These are phyloP conservation scores for Dissophora globulifera DNA, from an alignment of 192 early-diverging fungal species.

Conservation along the genomic window DNA sequence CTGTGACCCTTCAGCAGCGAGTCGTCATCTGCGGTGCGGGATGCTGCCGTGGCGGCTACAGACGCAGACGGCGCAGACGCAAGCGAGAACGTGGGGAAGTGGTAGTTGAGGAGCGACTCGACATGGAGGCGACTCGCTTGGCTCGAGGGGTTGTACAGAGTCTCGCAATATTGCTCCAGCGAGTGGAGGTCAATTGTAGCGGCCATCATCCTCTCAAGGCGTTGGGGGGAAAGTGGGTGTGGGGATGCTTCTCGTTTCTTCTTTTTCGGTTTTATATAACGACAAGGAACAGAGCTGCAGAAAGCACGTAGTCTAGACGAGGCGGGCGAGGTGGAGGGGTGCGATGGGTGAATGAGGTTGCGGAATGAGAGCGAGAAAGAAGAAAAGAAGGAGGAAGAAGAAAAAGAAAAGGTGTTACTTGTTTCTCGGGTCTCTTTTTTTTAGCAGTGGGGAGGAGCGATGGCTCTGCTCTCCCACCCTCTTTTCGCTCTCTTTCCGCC, in stretches of 20 bases:
- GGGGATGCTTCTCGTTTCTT: too few species aligned
- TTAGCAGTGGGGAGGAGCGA: conserved; percentile 2
- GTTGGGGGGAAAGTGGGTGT: too few species aligned
- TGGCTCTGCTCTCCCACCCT: not conserved
- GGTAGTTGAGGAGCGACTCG: conserved; percentile 77
- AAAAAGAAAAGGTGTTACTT: not conserved
- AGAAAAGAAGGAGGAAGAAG: conserved; percentile 1
- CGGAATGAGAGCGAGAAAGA: not conserved
- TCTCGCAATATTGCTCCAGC: conserved; percentile 64
- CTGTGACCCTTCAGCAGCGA: conserved; percentile 25
- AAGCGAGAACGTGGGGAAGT: conserved; percentile 87
- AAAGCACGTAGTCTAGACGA: too few species aligned
- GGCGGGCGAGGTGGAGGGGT: too few species aligned
- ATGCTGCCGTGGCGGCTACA: conserved; percentile 10
- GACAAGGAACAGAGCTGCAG: too few species aligned
- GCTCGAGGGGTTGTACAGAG: conserved; percentile 70
- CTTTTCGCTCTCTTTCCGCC: not conserved
- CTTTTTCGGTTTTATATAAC: too few species aligned
- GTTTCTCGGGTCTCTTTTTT: not conserved
- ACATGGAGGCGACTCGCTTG: conserved; percentile 70
- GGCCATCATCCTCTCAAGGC: conserved; percentile 52
- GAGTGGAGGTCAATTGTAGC: conserved; percentile 52
- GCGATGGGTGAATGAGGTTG: too few species aligned
- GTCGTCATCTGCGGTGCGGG: conserved; percentile 5
- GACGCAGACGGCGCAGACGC: conserved; percentile 40